Evolutionary conservation across 306 rosid species (phyloP).

Genomic region (Luffa aegyptiaca): DNA sequence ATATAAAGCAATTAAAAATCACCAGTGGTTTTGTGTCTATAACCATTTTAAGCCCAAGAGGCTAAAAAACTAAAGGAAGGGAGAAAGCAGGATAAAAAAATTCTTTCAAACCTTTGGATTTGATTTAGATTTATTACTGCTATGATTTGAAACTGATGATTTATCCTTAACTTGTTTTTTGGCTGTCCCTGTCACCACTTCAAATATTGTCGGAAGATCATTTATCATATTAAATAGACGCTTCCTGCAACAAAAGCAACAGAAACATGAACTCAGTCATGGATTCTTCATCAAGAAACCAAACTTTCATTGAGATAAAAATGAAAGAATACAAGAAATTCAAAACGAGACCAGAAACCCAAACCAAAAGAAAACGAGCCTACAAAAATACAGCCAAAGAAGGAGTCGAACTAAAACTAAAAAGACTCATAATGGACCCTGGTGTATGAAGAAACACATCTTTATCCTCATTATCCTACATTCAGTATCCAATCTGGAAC

Average conservation of each 20-base stretch:
- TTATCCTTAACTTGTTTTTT: conserved; percentile 70
- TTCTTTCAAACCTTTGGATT: conserved; percentile 44
- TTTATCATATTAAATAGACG: conserved; percentile 69
- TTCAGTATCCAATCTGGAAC: neutral
- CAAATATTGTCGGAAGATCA: conserved; percentile 81
- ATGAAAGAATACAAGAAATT: neutral
- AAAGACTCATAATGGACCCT: neutral
- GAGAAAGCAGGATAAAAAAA: neutral
- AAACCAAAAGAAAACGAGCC: too few species aligned
- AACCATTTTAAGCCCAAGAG: neutral
- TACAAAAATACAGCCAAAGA: too few species aligned
- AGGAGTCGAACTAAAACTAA: too few species aligned
- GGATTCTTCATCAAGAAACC: neutral
- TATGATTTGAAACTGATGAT: conserved; percentile 57
- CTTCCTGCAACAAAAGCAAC: conserved; percentile 43
- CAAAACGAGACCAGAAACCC: neutral
- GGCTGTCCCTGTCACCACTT: conserved; percentile 54
- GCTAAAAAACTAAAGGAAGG: neutral
- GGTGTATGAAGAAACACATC: neutral
- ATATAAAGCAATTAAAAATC: neutral
- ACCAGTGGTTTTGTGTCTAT: neutral
- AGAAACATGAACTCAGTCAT: neutral
- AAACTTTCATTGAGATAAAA: too few species aligned
- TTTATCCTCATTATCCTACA: neutral
- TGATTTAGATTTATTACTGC: conserved; percentile 59